Evolutionary conservation across 1,284 basidiomycete genomes (phyloP).

Genomic region (Pascua sp.): DNA sequence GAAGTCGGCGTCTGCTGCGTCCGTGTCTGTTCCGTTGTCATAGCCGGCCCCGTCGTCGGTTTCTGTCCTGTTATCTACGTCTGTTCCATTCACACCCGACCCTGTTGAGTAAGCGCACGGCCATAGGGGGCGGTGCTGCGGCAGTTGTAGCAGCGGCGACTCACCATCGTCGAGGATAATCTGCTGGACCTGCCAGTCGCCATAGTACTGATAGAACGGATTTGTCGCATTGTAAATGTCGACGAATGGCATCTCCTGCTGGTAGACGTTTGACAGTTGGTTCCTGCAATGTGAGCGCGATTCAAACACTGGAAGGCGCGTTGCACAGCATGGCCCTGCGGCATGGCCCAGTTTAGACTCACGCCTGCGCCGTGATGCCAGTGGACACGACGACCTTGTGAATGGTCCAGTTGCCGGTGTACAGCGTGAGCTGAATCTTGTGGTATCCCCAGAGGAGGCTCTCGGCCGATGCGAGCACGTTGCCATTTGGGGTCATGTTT

Average conservation of each 20-base stretch:
- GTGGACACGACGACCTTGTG: not conserved
- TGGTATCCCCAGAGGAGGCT: slow-evolving; percentile 10
- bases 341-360: not conserved
- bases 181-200: not conserved
- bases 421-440: slow-evolving; percentile 4
- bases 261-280: not conserved
- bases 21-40: too few species aligned
- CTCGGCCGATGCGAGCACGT: not conserved
- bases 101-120: too few species aligned
- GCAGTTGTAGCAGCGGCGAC: not conserved
- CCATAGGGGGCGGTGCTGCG: too few species aligned
- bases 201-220: slow-evolving; percentile 1
- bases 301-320: too few species aligned
- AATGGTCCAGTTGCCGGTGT: slow-evolving; percentile 2
- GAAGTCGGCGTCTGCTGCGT: too few species aligned
- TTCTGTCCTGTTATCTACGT: too few species aligned
- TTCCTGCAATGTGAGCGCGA: not conserved
- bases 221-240: slow-evolving; percentile 1
- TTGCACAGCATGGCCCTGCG: not conserved
- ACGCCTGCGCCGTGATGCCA: slow-evolving; percentile 2
- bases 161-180: slow-evolving; percentile 3
- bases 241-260: not conserved
- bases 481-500: slow-evolving; percentile 1
- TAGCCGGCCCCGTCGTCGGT: too few species aligned
- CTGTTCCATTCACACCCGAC: too few species aligned